These are phyloP conservation scores for Scutellaria galericulata DNA, from an alignment of 257 asterid genomes.

Conservation along the genomic window DNA sequence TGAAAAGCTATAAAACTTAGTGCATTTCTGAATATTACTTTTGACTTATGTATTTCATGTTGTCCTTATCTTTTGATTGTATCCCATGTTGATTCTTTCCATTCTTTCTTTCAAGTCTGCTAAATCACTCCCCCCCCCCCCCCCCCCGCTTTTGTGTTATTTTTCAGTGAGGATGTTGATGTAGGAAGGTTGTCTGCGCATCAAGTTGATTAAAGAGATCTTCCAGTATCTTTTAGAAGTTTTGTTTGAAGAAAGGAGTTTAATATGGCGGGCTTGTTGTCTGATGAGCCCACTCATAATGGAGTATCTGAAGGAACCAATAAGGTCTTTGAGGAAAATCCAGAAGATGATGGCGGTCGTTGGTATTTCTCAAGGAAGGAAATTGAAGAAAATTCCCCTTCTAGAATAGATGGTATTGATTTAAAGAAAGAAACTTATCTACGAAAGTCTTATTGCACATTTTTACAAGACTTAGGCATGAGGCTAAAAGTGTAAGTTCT, in stretches of 20 bases:
- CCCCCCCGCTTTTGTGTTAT: too few species aligned
- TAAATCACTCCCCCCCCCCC: too few species aligned
- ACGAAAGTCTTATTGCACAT: constrained; percentile 84
- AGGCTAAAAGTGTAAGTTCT: constrained; percentile 86
- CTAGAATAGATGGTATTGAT: constrained; percentile 80
- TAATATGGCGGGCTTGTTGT: constrained; percentile 61
- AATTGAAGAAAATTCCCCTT: constrained; percentile 89
- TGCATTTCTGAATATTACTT: too few species aligned
- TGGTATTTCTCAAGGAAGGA: constrained; percentile 89
- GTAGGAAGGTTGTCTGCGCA: too few species aligned
- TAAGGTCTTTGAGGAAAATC: constrained; percentile 59
- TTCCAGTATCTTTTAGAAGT: too few species aligned
- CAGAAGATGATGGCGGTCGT: constrained; percentile 68
- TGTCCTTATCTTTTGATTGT: too few species aligned
- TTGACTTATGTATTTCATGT: too few species aligned
- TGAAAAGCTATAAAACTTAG: too few species aligned
- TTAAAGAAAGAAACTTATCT: constrained; percentile 84
- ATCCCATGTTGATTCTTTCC: too few species aligned
- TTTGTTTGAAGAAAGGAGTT: not conserved
- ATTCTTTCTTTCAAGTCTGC: too few species aligned
- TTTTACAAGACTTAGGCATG: constrained; percentile 91
- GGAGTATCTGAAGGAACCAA: constrained; percentile 63
- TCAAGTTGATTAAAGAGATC: too few species aligned
- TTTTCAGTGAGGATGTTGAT: too few species aligned
- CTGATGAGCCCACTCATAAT: constrained; percentile 72